Evolutionary conservation across 2,329 filamentous ascomycete species (phyloP).

Genomic region (Pyrenochaeta sp.): DNA sequence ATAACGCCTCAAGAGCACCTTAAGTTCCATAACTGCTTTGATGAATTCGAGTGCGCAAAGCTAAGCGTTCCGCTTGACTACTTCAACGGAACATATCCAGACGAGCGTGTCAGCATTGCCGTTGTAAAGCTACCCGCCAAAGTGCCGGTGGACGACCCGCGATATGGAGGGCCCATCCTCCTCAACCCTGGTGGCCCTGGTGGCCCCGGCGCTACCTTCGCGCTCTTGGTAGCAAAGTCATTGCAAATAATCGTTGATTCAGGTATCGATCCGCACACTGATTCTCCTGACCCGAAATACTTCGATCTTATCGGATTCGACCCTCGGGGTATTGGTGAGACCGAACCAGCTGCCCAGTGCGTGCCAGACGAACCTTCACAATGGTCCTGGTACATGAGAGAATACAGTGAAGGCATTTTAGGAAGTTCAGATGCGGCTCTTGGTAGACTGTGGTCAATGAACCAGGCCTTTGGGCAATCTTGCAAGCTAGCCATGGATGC

Average conservation of each 20-base stretch:
- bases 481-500: slow-evolving; percentile 36
- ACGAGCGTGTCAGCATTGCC: slow-evolving; percentile 41
- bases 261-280: slow-evolving; percentile 10
- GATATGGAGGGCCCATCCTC: slow-evolving; percentile 54
- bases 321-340: slow-evolving; percentile 52
- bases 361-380: slow-evolving; percentile 38
- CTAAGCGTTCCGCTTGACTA: slow-evolving; percentile 48
- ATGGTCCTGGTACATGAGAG: slow-evolving; percentile 50
- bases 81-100: slow-evolving; percentile 46
- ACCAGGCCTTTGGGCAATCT: slow-evolving; percentile 44
- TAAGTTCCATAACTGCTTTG: slow-evolving; percentile 43
- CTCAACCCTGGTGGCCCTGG: slow-evolving; percentile 57
- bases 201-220: slow-evolving; percentile 49
- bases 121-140: slow-evolving; percentile 43
- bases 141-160: slow-evolving; percentile 45
- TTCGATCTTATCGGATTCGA: slow-evolving; percentile 58
- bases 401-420: slow-evolving; percentile 49
- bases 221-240: slow-evolving; percentile 29
- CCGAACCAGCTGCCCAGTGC: slow-evolving; percentile 47
- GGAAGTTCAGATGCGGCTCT: slow-evolving; percentile 54
- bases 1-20: slow-evolving; percentile 35
- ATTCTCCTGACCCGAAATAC: slow-evolving; percentile 40
- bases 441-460: slow-evolving; percentile 54
- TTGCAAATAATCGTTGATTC: slow-evolving; percentile 44
- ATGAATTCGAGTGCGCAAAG: slow-evolving; percentile 46